phyloP scores from a whole-genome alignment of 192 early-diverging fungal species.

The Backusella westeae region DNA sequence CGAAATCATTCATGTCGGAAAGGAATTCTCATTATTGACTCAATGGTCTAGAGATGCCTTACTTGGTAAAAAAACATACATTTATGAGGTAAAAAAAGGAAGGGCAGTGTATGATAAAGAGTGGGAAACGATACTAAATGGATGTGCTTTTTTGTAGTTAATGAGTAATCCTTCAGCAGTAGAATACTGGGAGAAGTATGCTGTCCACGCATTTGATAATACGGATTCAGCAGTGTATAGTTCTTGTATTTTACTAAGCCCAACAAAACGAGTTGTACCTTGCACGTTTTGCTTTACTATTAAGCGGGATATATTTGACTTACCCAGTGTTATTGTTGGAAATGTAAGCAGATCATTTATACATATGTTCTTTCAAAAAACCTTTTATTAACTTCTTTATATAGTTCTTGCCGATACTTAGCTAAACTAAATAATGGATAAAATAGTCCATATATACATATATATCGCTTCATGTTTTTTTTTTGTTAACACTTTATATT shows the following conservation, averaged over 20 bases:
- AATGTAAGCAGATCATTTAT: conserved; percentile 42
- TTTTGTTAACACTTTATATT: background rate
- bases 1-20: conserved; percentile 92
- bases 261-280: conserved; percentile 66
- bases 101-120: background rate
- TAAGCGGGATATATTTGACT: conserved; percentile 95
- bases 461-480: background rate
- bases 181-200: conserved; percentile 95
- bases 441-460: background rate
- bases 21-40: conserved; percentile 92
- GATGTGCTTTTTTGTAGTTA: conserved; percentile 45
- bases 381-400: background rate
- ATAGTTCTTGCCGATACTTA: conserved; percentile 30
- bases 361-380: background rate
- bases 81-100: conserved; percentile 60
- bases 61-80: conserved; percentile 74
- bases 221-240: conserved; percentile 87
- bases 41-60: conserved; percentile 87
- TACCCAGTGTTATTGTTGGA: conserved; percentile 82
- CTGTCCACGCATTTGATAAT: conserved; percentile 89
- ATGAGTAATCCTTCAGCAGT: conserved; percentile 93
- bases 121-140: background rate
- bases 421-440: conserved; percentile 15
- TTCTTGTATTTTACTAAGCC: conserved; percentile 79
- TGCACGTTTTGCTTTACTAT: conserved; percentile 96